These are phyloP conservation scores for Vitis hybrid DNA, from an alignment of 177 flowering plant species.

Conservation along the genomic window DNA sequence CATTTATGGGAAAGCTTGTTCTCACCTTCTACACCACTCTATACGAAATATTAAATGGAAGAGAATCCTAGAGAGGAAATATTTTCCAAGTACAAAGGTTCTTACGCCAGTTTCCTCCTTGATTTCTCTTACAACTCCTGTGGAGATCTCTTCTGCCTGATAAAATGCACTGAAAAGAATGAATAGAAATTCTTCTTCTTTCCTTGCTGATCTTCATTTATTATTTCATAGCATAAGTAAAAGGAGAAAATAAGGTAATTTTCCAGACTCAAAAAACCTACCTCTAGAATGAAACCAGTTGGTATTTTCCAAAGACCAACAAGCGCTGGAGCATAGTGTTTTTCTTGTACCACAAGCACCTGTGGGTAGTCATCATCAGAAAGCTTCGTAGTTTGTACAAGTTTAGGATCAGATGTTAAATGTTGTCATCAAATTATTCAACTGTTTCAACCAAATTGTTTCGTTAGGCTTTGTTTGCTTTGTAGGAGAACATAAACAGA, in stretches of 20 bases:
- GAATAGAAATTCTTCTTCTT: background rate
- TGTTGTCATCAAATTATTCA: too few species aligned
- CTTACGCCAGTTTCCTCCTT: conserved; percentile 85
- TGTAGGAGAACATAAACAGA: too few species aligned
- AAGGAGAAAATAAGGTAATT: background rate
- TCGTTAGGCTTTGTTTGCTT: too few species aligned
- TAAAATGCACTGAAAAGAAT: conserved; percentile 1
- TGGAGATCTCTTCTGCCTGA: conserved; percentile 71
- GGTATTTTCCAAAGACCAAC: conserved; percentile 68
- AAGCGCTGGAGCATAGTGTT: conserved; percentile 44
- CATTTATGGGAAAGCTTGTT: background rate
- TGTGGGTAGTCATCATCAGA: conserved; percentile 13
- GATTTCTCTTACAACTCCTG: conserved; percentile 72
- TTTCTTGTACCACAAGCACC: conserved; percentile 83
- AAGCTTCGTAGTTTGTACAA: too few species aligned
- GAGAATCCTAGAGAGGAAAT: background rate
- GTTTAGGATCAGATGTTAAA: too few species aligned
- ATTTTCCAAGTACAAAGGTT: background rate
- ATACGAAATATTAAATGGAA: background rate
- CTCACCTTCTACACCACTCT: background rate
- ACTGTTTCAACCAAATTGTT: too few species aligned
- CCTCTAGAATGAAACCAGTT: conserved; percentile 73
- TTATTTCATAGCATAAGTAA: background rate
- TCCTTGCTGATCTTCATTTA: background rate
- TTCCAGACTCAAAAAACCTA: conserved; percentile 14